Evolutionary conservation across 352 stramenopile species (phyloP).

Genomic region (Pythium phragmitis): DNA sequence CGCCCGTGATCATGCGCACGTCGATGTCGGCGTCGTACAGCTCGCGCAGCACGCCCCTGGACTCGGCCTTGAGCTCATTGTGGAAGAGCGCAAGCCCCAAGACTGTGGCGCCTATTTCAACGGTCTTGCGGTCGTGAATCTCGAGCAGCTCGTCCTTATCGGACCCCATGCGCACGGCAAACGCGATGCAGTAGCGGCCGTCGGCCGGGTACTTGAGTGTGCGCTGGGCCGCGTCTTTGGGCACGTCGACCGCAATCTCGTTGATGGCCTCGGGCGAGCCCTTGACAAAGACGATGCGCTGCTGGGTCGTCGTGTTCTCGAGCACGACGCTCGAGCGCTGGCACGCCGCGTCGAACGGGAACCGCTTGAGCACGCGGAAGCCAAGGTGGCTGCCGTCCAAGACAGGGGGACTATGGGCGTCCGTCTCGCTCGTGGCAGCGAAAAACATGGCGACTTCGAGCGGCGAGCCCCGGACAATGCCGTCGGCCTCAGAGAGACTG

Average conservation of each 20-base stretch:
- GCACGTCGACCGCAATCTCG: constrained; percentile 33
- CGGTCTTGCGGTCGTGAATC: constrained; percentile 29
- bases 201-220: constrained; percentile 44
- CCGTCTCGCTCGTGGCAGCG: constrained; percentile 30
- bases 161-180: constrained; percentile 29
- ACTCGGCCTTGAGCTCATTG: constrained; percentile 81
- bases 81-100: constrained; percentile 79
- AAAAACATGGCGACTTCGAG: constrained; percentile 60
- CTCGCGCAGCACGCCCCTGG: constrained; percentile 57
- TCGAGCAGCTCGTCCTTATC: background rate
- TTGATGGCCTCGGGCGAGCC: constrained; percentile 48
- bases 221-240: constrained; percentile 47
- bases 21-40: constrained; percentile 63
- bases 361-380: constrained; percentile 48
- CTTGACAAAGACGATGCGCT: constrained; percentile 49
- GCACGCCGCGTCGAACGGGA: constrained; percentile 46
- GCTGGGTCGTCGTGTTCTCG: constrained; percentile 34
- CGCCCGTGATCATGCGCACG: constrained; percentile 78
- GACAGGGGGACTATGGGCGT: constrained; percentile 2
- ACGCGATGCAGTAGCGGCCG: constrained; percentile 68
- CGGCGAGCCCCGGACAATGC: constrained; percentile 39
- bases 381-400: background rate
- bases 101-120: constrained; percentile 67
- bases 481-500: constrained; percentile 36
- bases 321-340: constrained; percentile 52